Conservation (phyloP, 352 stramenopile species). For the Phytopythium aichiense region DNA sequence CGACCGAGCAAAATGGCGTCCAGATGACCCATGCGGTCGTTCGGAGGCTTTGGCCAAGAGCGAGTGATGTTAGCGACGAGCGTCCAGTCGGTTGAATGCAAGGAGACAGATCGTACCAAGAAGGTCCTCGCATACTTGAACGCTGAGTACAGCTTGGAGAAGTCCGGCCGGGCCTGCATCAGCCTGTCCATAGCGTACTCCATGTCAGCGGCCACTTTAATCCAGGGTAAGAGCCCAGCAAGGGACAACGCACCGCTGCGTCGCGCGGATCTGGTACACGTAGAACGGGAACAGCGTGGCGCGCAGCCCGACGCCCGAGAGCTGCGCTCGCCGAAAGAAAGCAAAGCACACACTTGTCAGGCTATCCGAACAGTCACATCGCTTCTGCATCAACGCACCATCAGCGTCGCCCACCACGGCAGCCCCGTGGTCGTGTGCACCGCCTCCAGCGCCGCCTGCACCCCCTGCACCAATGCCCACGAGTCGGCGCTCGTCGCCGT, state of each 20-base stretch:
- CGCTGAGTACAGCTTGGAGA: constrained; percentile 60
- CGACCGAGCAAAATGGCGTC: constrained; percentile 43
- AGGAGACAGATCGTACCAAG: constrained; percentile 25
- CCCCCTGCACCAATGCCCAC: constrained; percentile 48
- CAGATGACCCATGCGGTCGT: constrained; percentile 40
- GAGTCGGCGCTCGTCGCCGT: constrained; percentile 24
- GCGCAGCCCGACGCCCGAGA: constrained; percentile 61
- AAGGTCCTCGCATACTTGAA: constrained; percentile 76
- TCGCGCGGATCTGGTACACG: constrained; percentile 64
- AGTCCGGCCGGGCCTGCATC: constrained; percentile 48
- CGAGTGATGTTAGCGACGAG: not conserved
- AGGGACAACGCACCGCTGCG: constrained; percentile 34
- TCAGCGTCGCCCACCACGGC: constrained; percentile 73
- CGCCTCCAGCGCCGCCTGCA: constrained; percentile 53
- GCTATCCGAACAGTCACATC: not conserved
- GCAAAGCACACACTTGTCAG: too few relatives aligned
- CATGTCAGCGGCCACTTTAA: too few relatives aligned
- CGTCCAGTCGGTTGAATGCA: not conserved
- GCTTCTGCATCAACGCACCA: constrained; percentile 17
- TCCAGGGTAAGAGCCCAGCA: not conserved
- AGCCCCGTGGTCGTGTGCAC: constrained; percentile 63
- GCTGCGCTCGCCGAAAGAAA: constrained; percentile 11
- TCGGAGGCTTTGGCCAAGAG: constrained; percentile 21
- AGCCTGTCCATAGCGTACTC: constrained; percentile 16
- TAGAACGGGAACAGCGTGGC: constrained; percentile 69